phyloP scores from a whole-genome alignment of 805 yeast genomes.

The Lipomyces yamadae region DNA sequence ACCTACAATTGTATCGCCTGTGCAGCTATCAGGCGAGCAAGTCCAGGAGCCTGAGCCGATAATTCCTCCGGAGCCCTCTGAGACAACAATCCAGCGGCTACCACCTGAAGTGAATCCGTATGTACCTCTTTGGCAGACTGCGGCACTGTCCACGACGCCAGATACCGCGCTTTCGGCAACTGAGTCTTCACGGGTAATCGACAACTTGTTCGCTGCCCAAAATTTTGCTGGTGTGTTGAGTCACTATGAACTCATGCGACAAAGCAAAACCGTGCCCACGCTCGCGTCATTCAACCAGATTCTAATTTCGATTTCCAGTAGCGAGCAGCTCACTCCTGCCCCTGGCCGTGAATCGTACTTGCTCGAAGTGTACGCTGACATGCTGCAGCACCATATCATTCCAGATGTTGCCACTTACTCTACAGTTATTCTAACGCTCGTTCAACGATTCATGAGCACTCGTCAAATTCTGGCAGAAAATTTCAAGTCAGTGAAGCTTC shows the following conservation, averaged over 20 bases:
- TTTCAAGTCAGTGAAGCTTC: conserved; percentile 19
- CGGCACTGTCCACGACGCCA: not conserved
- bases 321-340: not conserved
- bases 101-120: conserved; percentile 5
- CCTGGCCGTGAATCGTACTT: conserved; percentile 10
- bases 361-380: conserved; percentile 21
- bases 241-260: conserved; percentile 21
- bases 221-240: conserved; percentile 22
- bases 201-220: conserved; percentile 7
- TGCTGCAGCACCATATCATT: conserved; percentile 28
- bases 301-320: conserved; percentile 16
- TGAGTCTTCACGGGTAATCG: conserved; percentile 5
- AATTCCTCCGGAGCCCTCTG: not conserved
- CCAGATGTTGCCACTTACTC: conserved; percentile 33
- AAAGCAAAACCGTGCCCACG: conserved; percentile 9
- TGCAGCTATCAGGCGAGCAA: not conserved
- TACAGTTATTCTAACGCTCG: conserved; percentile 25
- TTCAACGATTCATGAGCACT: conserved; percentile 16
- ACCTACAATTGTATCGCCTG: not conserved
- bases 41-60: not conserved
- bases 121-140: not conserved
- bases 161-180: not conserved
- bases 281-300: conserved; percentile 21
- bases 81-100: not conserved
- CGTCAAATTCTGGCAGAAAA: not conserved